Conservation (phyloP, 108 stramenopile species). For the Chaetoceros muelleri region DNA sequence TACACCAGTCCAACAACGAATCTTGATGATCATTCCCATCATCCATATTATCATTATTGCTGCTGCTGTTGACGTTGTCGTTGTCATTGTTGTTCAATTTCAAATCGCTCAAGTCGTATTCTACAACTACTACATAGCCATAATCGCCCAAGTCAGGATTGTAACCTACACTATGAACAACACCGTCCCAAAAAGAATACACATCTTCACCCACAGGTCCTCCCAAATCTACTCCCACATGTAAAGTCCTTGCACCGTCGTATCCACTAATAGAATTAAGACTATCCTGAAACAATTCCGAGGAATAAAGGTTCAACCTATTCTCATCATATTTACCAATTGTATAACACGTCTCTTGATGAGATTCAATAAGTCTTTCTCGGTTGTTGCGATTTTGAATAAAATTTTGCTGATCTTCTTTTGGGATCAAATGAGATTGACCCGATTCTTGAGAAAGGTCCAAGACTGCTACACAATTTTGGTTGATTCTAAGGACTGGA, state of each 20-base stretch:
- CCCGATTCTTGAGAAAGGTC: neutral
- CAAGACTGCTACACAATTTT: neutral
- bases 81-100: too few species aligned
- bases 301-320: conserved; percentile 49
- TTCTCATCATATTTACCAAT: conserved; percentile 75
- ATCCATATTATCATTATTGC: too few species aligned
- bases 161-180: conserved; percentile 63
- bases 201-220: conserved; percentile 62
- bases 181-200: conserved; percentile 57
- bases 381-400: neutral
- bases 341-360: neutral
- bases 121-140: conserved; percentile 67
- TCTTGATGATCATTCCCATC: neutral
- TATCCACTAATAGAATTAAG: conserved; percentile 30
- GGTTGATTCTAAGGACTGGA: neutral
- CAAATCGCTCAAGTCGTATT: conserved; percentile 31
- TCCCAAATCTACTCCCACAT: conserved; percentile 70
- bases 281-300: conserved; percentile 45
- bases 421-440: neutral
- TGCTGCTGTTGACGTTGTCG: too few species aligned
- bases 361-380: neutral
- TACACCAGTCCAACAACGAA: too few species aligned
- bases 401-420: neutral
- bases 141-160: conserved; percentile 74
- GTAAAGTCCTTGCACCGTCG: conserved; percentile 46